Conservation (phyloP, 345 rosid genomes). For the Sisymbrium irio region DNA sequence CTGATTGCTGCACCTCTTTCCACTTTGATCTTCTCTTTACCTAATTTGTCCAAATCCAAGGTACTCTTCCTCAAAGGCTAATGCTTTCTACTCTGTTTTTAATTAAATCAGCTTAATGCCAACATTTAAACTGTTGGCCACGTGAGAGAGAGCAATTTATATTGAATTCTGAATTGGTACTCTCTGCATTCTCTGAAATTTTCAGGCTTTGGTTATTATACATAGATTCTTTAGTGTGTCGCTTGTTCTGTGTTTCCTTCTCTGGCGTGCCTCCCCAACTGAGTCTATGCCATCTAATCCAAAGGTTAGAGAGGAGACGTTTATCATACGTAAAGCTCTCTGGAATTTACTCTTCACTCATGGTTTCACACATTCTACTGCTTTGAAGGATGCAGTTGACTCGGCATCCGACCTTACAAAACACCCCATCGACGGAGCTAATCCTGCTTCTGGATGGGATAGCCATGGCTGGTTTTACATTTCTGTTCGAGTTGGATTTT, state of each 20-base stretch:
- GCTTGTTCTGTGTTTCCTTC: slow-evolving; percentile 64
- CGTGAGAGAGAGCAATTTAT: no score
- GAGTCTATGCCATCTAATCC: slow-evolving; percentile 41
- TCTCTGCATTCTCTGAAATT: neutral
- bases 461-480: slow-evolving; percentile 65
- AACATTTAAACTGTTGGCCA: no score
- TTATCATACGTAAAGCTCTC: neutral
- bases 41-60: slow-evolving; percentile 76
- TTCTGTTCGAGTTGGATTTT: slow-evolving; percentile 80
- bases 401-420: slow-evolving; percentile 38
- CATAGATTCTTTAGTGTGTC: slow-evolving; percentile 92
- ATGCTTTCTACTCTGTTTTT: neutral
- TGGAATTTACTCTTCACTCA: neutral
- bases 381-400: slow-evolving; percentile 45
- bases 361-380: slow-evolving; percentile 24
- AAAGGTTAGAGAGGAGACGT: slow-evolving; percentile 43
- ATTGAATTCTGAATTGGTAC: no score
- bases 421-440: slow-evolving; percentile 35
- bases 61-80: slow-evolving; percentile 27
- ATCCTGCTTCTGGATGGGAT: slow-evolving; percentile 45
- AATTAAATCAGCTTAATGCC: no score
- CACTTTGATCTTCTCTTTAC: slow-evolving; percentile 74
- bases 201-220: slow-evolving; percentile 88
- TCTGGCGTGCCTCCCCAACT: slow-evolving; percentile 66
- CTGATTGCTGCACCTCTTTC: slow-evolving; percentile 86